Percentiles rank a stretch among this genome's conserved stretches.
Conservation (phyloP, 768 basidiomycete species). For the Tricholoma terreum region DNA sequence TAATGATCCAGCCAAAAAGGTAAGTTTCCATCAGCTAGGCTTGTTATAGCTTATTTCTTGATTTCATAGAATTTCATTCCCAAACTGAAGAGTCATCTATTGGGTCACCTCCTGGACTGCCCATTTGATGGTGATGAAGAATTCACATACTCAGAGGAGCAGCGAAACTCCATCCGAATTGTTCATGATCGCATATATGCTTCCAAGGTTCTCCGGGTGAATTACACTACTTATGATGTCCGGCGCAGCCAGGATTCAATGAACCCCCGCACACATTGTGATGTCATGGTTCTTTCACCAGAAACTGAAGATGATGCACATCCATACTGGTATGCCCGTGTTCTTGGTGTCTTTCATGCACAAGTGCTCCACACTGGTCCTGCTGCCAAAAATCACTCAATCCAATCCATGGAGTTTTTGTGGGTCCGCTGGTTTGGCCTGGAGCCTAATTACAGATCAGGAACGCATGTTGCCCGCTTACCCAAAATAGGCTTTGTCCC, state of each 20-base stretch:
- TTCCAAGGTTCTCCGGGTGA: background rate
- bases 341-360: too few species aligned
- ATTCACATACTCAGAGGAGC: background rate
- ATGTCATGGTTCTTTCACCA: too few species aligned
- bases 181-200: background rate
- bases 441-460: too few species aligned
- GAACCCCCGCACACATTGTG: too few species aligned
- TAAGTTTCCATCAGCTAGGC: background rate
- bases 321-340: too few species aligned
- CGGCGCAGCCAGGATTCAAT: too few species aligned
- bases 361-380: too few species aligned
- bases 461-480: conserved; percentile 10
- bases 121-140: background rate
- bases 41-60: background rate
- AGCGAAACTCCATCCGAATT: background rate
- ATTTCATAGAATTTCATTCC: background rate
- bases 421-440: too few species aligned
- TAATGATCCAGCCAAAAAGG: background rate
- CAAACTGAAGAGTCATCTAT: background rate
- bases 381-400: too few species aligned
- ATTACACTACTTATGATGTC: too few species aligned
- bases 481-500: conserved; percentile 28
- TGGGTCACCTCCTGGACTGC: background rate
- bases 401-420: too few species aligned
- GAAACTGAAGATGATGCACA: too few species aligned